These are phyloP conservation scores for Cyclanthera cordifolia DNA, from an alignment of 306 rosid genomes.

Conservation along the genomic window DNA sequence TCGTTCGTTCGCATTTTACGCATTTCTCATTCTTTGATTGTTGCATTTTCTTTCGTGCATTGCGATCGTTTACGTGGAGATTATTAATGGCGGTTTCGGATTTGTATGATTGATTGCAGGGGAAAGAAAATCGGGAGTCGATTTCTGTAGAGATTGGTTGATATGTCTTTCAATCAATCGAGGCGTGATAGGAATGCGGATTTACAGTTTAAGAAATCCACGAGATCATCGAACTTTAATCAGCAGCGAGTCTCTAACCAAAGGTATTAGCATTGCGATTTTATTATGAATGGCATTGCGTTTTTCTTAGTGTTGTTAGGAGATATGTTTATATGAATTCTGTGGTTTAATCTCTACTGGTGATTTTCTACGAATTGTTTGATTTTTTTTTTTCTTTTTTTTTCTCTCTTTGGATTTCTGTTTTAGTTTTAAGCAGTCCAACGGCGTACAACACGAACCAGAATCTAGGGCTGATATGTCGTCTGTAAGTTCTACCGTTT, in stretches of 20 bases:
- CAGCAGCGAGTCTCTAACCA: slow-evolving; percentile 27
- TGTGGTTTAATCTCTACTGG: background rate
- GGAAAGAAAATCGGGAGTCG: background rate
- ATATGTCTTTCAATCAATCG: slow-evolving; percentile 96
- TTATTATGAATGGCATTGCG: background rate
- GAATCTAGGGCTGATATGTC: slow-evolving; percentile 50
- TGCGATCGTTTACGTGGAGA: background rate
- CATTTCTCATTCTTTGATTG: background rate
- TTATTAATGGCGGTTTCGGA: background rate
- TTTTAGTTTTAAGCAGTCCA: slow-evolving; percentile 51
- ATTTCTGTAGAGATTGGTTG: slow-evolving; percentile 24
- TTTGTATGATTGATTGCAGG: background rate
- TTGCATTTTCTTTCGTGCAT: background rate
- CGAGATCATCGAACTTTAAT: no score
- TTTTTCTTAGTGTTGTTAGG: background rate
- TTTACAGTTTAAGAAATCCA: slow-evolving; percentile 35
- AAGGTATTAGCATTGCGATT: background rate
- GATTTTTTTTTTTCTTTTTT: background rate
- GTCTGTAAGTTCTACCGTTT: slow-evolving; percentile 35
- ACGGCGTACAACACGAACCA: slow-evolving; percentile 55
- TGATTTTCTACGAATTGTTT: background rate
- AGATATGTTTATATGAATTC: background rate
- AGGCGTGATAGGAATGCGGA: slow-evolving; percentile 31
- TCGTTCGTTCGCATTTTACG: background rate
- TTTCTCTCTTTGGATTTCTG: background rate